These are phyloP conservation scores for Albifimbria verrucaria DNA, from an alignment of 2,329 filamentous ascomycete species.

Conservation along the genomic window DNA sequence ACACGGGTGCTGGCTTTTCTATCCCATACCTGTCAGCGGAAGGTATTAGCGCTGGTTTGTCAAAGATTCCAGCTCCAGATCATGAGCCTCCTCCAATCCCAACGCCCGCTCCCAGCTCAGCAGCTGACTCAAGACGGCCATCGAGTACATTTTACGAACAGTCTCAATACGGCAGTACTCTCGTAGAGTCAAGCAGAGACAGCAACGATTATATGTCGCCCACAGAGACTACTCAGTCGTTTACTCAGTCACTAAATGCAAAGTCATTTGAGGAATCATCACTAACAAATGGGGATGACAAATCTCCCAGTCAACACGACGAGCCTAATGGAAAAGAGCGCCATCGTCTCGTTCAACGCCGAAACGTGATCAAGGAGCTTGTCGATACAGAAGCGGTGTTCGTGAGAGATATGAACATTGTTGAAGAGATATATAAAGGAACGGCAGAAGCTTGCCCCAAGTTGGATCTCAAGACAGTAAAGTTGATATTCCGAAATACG, in stretches of 20 bases:
- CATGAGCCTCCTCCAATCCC: conserved; percentile 52
- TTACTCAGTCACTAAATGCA: conserved; percentile 19
- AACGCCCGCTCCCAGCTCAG: conserved; percentile 27
- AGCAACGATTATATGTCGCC: conserved; percentile 43
- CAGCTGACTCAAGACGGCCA: conserved; percentile 40
- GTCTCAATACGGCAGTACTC: conserved; percentile 35
- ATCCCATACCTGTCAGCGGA: conserved; percentile 42
- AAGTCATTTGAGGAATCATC: conserved; percentile 32
- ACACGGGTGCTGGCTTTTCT: conserved; percentile 48
- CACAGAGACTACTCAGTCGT: conserved; percentile 20
- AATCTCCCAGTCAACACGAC: conserved; percentile 29
- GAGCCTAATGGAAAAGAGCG: conserved; percentile 52
- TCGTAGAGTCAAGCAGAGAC: conserved; percentile 40
- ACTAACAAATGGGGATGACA: conserved; percentile 34
- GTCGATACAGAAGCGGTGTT: conserved; percentile 91
- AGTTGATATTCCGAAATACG: conserved; percentile 87
- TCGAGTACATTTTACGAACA: conserved; percentile 36
- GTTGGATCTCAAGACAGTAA: conserved; percentile 79
- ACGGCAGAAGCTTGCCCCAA: conserved; percentile 80
- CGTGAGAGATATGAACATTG: conserved; percentile 92
- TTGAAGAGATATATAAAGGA: conserved; percentile 96
- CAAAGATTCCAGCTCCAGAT: conserved; percentile 38
- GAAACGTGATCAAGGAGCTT: conserved; percentile 84
- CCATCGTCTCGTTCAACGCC: conserved; percentile 74
- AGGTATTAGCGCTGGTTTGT: conserved; percentile 19